Evolutionary conservation across 805 yeast genomes (phyloP).

Genomic region (Candida silvatica): DNA sequence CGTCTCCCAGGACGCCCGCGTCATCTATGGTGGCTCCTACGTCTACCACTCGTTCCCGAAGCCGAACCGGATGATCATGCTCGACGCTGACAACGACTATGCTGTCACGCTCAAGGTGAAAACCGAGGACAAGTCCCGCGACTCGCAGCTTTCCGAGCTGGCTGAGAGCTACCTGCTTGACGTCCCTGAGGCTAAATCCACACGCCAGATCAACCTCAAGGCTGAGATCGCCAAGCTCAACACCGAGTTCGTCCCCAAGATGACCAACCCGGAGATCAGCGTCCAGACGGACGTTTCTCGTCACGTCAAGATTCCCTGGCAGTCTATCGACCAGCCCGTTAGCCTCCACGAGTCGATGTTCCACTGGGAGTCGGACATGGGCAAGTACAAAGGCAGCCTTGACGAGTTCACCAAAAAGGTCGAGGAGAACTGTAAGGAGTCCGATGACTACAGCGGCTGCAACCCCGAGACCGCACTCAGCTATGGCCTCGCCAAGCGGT

Average conservation of each 20-base stretch:
- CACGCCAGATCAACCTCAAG: neutral
- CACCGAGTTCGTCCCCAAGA: neutral
- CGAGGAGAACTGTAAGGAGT: neutral
- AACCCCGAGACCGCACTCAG: constrained; percentile 2
- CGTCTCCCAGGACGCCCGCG: constrained; percentile 23
- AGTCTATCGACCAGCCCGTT: neutral
- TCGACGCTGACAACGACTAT: constrained; percentile 7
- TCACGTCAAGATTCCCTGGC: neutral
- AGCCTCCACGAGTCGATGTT: neutral
- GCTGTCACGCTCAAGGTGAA: constrained; percentile 1
- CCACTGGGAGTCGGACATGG: neutral
- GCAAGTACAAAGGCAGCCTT: neutral
- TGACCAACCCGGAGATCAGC: neutral
- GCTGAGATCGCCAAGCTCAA: neutral
- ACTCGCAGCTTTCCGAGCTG: constrained; percentile 1
- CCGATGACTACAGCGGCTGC: neutral
- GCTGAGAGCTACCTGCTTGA: neutral
- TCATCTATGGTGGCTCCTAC: constrained; percentile 26
- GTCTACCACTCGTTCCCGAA: constrained; percentile 22
- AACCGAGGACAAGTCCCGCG: neutral
- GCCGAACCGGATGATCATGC: constrained; percentile 21
- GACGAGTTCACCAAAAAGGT: neutral
- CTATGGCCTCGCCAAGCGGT: constrained; percentile 6
- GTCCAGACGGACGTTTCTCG: neutral
- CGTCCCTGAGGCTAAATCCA: neutral